Evolutionary conservation across 192 early-diverging fungal genomes (phyloP).

Genomic region (Coemansia sp.): DNA sequence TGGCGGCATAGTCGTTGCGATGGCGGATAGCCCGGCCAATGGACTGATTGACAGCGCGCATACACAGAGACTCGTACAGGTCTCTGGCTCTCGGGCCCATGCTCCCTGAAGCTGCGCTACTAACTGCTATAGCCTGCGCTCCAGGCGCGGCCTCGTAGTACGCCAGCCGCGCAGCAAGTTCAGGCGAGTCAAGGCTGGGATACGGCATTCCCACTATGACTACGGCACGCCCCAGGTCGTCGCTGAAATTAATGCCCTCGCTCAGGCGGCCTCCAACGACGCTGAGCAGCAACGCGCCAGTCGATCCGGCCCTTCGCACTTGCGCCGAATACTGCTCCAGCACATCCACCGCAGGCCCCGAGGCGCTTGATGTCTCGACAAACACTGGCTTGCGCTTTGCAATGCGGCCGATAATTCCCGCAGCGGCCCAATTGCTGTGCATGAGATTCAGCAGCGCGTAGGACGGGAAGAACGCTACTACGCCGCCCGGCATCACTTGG

Average conservation of each 20-base stretch:
- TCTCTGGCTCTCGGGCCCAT: not conserved
- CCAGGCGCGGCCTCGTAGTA: slow-evolving; percentile 10
- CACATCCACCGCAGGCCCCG: slow-evolving; percentile 53
- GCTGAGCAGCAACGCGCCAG: slow-evolving; percentile 81
- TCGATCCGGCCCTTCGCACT: slow-evolving; percentile 35
- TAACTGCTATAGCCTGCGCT: not conserved
- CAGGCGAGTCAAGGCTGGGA: slow-evolving; percentile 74
- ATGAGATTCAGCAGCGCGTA: slow-evolving; percentile 77
- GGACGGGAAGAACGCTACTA: slow-evolving; percentile 89
- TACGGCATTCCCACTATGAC: slow-evolving; percentile 93
- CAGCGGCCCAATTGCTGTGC: slow-evolving; percentile 54
- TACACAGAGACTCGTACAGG: not conserved
- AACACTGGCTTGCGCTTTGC: slow-evolving; percentile 71
- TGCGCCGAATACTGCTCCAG: slow-evolving; percentile 63
- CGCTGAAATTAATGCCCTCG: slow-evolving; percentile 93
- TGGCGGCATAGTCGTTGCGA: slow-evolving; percentile 80
- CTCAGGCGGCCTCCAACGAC: slow-evolving; percentile 93
- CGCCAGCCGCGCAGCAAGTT: slow-evolving; percentile 63
- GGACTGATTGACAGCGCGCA: slow-evolving; percentile 58
- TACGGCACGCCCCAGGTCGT: slow-evolving; percentile 80
- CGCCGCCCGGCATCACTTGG: slow-evolving; percentile 76
- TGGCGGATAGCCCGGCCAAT: slow-evolving; percentile 93
- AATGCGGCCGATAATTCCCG: slow-evolving; percentile 57
- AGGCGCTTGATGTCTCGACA: slow-evolving; percentile 62
- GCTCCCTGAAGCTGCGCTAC: not conserved